These are phyloP conservation scores for Pichia kudriavzevii DNA, from an alignment of 1,139 yeast genomes.

Conservation along the genomic window DNA sequence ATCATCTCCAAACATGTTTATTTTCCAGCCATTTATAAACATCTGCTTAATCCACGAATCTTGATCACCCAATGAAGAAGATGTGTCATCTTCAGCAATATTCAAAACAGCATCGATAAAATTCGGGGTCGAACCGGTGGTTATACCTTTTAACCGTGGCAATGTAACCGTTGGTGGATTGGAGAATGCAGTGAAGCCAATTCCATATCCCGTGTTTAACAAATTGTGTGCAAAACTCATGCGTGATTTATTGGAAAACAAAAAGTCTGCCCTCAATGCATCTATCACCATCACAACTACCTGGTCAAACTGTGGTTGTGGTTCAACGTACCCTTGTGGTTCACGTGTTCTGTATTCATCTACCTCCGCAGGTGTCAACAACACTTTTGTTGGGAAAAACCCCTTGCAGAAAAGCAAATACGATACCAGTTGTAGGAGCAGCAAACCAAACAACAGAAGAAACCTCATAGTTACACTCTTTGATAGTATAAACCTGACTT, in stretches of 20 bases:
- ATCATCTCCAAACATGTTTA: constrained; percentile 93
- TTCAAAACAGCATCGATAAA: constrained; percentile 84
- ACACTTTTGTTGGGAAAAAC: constrained; percentile 79
- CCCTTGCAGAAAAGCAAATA: constrained; percentile 65
- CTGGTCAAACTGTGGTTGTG: constrained; percentile 52
- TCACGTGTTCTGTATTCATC: constrained; percentile 16
- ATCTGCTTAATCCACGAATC: constrained; percentile 87
- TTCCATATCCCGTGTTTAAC: constrained; percentile 59
- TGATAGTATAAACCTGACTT: neutral
- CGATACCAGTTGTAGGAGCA: constrained; percentile 42
- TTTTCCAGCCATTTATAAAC: constrained; percentile 32
- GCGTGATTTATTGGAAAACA: constrained; percentile 55
- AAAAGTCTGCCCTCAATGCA: constrained; percentile 84
- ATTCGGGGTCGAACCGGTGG: constrained; percentile 76
- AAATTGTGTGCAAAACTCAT: constrained; percentile 63
- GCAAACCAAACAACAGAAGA: constrained; percentile 20
- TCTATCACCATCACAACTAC: constrained; percentile 82
- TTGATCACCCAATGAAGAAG: constrained; percentile 65
- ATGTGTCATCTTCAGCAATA: constrained; percentile 83
- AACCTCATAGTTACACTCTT: constrained; percentile 12
- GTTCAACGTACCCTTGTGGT: constrained; percentile 19
- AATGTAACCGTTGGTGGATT: constrained; percentile 83
- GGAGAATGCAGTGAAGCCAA: constrained; percentile 86
- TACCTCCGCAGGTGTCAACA: constrained; percentile 22
- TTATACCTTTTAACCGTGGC: constrained; percentile 71